phyloP scores from a whole-genome alignment of 306 rosid species.

The Castanea crenata region DNA sequence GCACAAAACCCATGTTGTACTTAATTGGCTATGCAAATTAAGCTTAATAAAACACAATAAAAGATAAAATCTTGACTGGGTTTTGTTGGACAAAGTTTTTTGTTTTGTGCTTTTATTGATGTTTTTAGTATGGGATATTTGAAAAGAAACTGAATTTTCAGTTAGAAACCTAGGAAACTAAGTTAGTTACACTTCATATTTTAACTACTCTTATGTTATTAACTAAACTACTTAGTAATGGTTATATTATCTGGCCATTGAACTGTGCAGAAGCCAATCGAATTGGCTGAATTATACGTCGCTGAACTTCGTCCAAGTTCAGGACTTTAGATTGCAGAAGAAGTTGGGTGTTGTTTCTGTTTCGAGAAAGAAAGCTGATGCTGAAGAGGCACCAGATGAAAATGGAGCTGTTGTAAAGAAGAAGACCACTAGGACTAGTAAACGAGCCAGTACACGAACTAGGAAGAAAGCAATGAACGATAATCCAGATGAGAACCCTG shows the following conservation, averaged over 20 bases:
- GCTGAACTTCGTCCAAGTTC: conserved; percentile 42
- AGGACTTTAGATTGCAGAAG: conserved; percentile 39
- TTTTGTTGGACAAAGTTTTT: neutral
- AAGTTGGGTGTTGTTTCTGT: conserved; percentile 55
- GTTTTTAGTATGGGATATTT: conserved; percentile 1
- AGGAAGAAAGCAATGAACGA: conserved; percentile 50
- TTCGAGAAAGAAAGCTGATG: conserved; percentile 63
- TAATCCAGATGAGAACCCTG: conserved; percentile 31
- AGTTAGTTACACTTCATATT: neutral
- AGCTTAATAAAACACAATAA: neutral
- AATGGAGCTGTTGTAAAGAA: conserved; percentile 54
- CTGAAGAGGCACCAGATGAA: conserved; percentile 37
- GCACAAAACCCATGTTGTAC: neutral
- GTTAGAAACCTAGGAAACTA: neutral
- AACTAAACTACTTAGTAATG: conserved; percentile 4
- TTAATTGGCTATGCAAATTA: neutral
- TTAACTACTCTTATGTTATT: neutral
- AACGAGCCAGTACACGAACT: conserved; percentile 22
- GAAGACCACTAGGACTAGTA: conserved; percentile 53
- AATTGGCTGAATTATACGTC: conserved; percentile 36
- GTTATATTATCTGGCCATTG: conserved; percentile 22
- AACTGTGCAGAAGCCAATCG: conserved; percentile 55
- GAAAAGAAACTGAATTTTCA: neutral
- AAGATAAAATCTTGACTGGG: neutral
- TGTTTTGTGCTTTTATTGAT: neutral